Base-by-base conservation (phyloP, 202 grass and related monocot genomes). In the Eragrostis tef region DNA sequence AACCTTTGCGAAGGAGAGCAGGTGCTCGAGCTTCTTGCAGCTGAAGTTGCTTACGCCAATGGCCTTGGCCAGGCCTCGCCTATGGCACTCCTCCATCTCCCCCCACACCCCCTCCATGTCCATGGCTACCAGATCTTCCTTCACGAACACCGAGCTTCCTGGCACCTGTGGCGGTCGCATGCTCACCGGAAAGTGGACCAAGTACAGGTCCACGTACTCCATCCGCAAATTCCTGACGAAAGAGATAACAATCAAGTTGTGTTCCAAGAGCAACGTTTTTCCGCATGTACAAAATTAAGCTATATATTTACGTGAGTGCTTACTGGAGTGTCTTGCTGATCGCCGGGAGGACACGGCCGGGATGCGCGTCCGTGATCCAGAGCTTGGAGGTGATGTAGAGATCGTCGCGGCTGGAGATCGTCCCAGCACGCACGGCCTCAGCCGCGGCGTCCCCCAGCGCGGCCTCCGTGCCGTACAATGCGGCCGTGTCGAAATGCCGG, bases 1-100 rank as follows among this genome's bases (percentile, higher is more conserved):
- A 10, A 86, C 74, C 42, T 56, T 84, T 0, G 81, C 84, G 0
- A 77, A 70, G 11, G 62, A 75, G 26, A 93, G 87, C n/a, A 93
- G 17, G 4, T 6, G 1, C 9, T 93, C 81, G 11, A 93, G 80
- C 73, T 90, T 93, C 54, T 83, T 85, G 81, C 84, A 83, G 52
- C 26, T 76, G 43, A 93, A 93, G 62, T 93, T 93, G 78, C 85
- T 79, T 16, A 93, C 87, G 36, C 90, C 90, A 1, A 90, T 86
- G 14, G 69, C 75, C 19, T 27, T 80, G 0, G 84, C 76, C 0
- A 88, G 79, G 7, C 91, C 88, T 7, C 29, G 17, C 2, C 31
- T 7, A 3, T 83, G 20, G 64, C 87, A 88, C 78, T 86, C 85
- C 72, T 93, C 88, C 91, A 93, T 88, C 3, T 49, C 87, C 22